Percentiles rank a stretch among this genome's conserved stretches.
These are phyloP conservation scores for Coniferiporia sulphurascens DNA, from an alignment of 1,284 basidiomycete species.

Conservation along the genomic window DNA sequence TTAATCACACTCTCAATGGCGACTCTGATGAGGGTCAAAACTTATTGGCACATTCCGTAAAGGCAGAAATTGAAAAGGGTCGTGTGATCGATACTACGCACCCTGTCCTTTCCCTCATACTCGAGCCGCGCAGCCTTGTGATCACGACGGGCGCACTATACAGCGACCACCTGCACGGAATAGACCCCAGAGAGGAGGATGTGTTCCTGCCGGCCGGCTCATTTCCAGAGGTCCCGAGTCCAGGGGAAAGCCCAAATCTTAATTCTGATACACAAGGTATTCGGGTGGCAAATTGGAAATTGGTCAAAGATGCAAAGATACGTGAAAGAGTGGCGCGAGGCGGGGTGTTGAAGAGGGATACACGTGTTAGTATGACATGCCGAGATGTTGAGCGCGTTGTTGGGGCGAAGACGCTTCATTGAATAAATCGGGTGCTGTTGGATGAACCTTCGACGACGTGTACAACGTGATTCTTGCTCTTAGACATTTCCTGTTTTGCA, in stretches of 20 bases:
- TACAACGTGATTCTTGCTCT: no score
- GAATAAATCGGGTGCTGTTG: background rate
- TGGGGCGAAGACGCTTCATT: background rate
- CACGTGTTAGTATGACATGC: conserved; percentile 83
- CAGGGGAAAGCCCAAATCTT: conserved; percentile 13
- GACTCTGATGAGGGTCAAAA: no score
- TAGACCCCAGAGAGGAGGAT: conserved; percentile 52
- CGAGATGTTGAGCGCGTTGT: conserved; percentile 70
- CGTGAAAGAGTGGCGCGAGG: conserved; percentile 39
- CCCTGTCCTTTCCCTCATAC: conserved; percentile 68
- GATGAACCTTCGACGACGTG: no score
- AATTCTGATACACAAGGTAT: conserved; percentile 23
- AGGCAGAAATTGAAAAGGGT: background rate
- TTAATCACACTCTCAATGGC: no score
- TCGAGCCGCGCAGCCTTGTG: conserved; percentile 79
- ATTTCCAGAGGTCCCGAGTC: conserved; percentile 13
- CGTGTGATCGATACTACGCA: conserved; percentile 50
- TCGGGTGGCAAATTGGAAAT: conserved; percentile 51
- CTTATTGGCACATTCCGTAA: no score
- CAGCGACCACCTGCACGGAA: conserved; percentile 69
- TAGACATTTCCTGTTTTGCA: no score
- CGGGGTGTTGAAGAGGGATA: conserved; percentile 49
- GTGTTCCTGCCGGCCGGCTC: conserved; percentile 27
- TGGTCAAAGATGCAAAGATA: conserved; percentile 39
- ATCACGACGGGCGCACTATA: conserved; percentile 73